Conservation (phyloP, 2,329 filamentous ascomycete species). For the Tolypocladium sp. region DNA sequence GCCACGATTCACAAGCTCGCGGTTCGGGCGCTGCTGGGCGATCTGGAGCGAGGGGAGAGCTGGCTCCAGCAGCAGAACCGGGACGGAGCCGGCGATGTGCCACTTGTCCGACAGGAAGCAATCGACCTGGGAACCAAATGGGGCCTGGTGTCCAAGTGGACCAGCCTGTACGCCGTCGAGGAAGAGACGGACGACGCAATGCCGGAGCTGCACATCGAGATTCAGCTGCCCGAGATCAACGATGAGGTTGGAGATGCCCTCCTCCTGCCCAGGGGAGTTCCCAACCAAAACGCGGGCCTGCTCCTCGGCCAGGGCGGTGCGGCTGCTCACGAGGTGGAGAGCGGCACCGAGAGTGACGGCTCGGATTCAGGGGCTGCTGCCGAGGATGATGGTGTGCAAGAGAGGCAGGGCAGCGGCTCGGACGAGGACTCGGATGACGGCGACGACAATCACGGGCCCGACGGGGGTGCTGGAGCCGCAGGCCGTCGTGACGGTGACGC, state of each 20-base stretch:
- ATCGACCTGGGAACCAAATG: background rate
- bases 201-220: background rate
- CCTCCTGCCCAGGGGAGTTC: background rate
- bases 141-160: conserved; percentile 4
- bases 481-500: background rate
- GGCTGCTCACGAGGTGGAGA: background rate
- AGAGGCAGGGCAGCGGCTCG: background rate
- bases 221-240: background rate
- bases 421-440: background rate
- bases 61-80: background rate
- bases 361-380: background rate
- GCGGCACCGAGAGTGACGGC: background rate
- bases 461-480: background rate
- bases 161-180: conserved; percentile 3
- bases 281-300: background rate
- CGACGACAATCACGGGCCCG: background rate
- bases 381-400: background rate
- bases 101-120: background rate
- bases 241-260: background rate
- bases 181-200: background rate
- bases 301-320: background rate
- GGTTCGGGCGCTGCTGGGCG: background rate
- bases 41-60: background rate
- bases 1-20: conserved; percentile 2
- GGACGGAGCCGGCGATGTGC: background rate